Percentiles rank a stretch among this genome's conserved stretches.
phyloP scores from a whole-genome alignment of 2,329 filamentous ascomycete genomes.

The Pleurostoma richardsiae region DNA sequence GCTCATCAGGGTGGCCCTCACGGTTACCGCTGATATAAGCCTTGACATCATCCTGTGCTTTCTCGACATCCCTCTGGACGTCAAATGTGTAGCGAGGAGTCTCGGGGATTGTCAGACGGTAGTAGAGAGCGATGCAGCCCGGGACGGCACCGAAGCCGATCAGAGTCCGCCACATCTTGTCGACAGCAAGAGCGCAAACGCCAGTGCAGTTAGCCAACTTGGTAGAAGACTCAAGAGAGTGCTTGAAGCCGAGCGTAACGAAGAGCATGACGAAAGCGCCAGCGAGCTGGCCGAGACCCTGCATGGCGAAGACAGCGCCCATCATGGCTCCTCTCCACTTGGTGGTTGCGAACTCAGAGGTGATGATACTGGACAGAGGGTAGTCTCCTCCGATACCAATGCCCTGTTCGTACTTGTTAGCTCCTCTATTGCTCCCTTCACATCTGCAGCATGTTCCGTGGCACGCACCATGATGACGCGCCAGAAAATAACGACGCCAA shows the following conservation, averaged over 20 bases:
- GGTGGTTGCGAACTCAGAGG: slow-evolving; percentile 81
- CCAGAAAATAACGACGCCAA: slow-evolving; percentile 74
- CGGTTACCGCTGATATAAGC: slow-evolving; percentile 65
- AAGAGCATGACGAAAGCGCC: slow-evolving; percentile 75
- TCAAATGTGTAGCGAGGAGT: slow-evolving; percentile 87
- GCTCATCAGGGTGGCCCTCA: slow-evolving; percentile 61
- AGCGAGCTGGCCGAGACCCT: slow-evolving; percentile 74
- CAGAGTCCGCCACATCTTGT: slow-evolving; percentile 83
- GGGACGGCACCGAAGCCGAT: slow-evolving; percentile 80
- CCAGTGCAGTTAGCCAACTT: slow-evolving; percentile 54
- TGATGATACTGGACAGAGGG: slow-evolving; percentile 77
- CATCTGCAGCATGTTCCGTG: too few species aligned
- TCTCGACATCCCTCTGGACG: slow-evolving; percentile 67
- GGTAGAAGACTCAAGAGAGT: slow-evolving; percentile 48
- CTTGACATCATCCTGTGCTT: slow-evolving; percentile 67
- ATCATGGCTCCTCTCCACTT: slow-evolving; percentile 87
- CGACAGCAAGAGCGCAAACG: slow-evolving; percentile 63
- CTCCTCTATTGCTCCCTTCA: not conserved
- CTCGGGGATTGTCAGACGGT: slow-evolving; percentile 74
- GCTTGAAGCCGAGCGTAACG: slow-evolving; percentile 66
- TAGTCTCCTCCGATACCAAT: slow-evolving; percentile 75
- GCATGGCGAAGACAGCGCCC: slow-evolving; percentile 82
- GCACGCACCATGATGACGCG: slow-evolving; percentile 60
- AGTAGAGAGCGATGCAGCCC: slow-evolving; percentile 78
- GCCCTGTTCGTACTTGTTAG: slow-evolving; percentile 27